These are phyloP conservation scores for Russula abietina DNA, from an alignment of 768 basidiomycete species.

Conservation along the genomic window DNA sequence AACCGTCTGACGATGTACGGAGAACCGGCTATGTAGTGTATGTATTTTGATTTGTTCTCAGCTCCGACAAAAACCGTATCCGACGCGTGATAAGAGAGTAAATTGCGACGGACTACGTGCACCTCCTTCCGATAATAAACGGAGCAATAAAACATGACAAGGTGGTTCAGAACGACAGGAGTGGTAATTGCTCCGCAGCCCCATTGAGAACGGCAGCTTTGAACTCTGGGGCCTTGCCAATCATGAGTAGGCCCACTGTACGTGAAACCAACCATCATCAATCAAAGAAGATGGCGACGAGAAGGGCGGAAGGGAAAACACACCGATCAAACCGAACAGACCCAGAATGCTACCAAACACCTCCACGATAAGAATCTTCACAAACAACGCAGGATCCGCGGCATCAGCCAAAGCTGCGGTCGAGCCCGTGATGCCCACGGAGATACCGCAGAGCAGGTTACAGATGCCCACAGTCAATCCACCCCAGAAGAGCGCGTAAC, in stretches of 20 bases:
- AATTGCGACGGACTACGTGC: background rate
- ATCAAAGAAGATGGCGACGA: conserved; percentile 2
- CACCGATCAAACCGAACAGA: conserved; percentile 88
- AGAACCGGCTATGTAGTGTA: background rate
- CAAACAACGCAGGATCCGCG: conserved; percentile 89
- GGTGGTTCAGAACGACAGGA: conserved; percentile 1
- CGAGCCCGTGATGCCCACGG: conserved; percentile 91
- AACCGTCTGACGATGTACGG: background rate
- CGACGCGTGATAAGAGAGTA: background rate
- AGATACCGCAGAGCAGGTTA: conserved; percentile 91
- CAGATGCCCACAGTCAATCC: conserved; percentile 91
- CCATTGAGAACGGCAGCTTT: conserved; percentile 30
- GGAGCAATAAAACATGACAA: background rate
- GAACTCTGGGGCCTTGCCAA: conserved; percentile 60
- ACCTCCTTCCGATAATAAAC: background rate
- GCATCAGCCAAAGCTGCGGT: conserved; percentile 95
- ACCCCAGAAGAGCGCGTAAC: conserved; percentile 94
- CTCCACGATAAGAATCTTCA: conserved; percentile 95
- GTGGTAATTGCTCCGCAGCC: conserved; percentile 1
- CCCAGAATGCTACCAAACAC: conserved; percentile 91
- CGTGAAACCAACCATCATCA: conserved; percentile 4
- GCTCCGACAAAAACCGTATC: background rate
- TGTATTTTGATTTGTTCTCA: background rate
- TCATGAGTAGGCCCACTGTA: conserved; percentile 77
- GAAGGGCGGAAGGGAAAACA: conserved; percentile 29